These are phyloP conservation scores for Notholithocarpus densiflorus DNA, from an alignment of 306 rosid genomes.

Conservation along the genomic window DNA sequence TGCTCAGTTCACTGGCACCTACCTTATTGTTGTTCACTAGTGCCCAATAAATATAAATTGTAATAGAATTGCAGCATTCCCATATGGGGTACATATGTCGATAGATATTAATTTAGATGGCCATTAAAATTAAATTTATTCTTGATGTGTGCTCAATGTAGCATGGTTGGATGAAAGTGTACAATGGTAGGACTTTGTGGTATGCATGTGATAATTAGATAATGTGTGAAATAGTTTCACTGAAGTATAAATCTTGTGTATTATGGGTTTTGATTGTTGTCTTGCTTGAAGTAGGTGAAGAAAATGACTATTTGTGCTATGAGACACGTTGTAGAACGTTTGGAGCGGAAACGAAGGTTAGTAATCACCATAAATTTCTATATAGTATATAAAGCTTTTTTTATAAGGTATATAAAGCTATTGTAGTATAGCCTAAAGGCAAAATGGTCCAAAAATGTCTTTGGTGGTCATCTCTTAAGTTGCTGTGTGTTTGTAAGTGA, in stretches of 20 bases:
- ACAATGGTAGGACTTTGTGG: neutral
- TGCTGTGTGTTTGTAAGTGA: neutral
- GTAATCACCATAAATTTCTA: neutral
- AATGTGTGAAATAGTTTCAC: neutral
- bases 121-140: neutral
- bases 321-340: neutral
- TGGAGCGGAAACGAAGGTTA: too few relatives aligned
- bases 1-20: too few relatives aligned
- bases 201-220: neutral
- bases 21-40: too few relatives aligned
- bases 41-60: neutral
- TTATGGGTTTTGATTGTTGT: neutral
- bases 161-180: neutral
- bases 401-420: too few relatives aligned
- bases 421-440: too few relatives aligned
- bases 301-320: constrained; percentile 63
- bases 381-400: too few relatives aligned
- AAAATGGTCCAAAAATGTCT: too few relatives aligned
- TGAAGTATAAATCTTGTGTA: neutral
- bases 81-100: neutral
- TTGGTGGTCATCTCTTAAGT: too few relatives aligned
- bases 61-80: neutral
- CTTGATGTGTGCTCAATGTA: neutral
- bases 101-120: neutral
- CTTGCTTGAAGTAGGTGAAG: constrained; percentile 52